These are phyloP conservation scores for Syncephalastrum monosporum DNA, from an alignment of 371 early-diverging fungal species.

Conservation along the genomic window DNA sequence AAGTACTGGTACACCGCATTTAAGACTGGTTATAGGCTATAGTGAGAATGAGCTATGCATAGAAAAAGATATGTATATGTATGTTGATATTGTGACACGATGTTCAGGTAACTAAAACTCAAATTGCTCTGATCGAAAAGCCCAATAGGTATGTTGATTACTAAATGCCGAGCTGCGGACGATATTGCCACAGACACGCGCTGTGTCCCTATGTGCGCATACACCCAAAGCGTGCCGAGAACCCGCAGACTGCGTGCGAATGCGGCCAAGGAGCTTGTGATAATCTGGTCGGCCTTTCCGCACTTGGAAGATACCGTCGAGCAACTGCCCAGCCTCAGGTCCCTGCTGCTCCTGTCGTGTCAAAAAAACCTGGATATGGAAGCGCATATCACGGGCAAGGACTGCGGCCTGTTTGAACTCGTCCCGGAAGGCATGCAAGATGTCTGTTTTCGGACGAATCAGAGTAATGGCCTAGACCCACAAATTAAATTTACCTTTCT, in stretches of 20 bases:
- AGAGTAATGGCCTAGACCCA: no score
- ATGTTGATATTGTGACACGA: not conserved
- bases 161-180: constrained; percentile 17
- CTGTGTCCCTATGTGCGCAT: constrained; percentile 34
- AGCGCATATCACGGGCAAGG: constrained; percentile 2
- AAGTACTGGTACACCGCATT: no score
- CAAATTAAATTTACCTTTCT: constrained; percentile 18
- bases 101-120: constrained; percentile 16
- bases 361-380: constrained; percentile 5
- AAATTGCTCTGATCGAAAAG: constrained; percentile 33
- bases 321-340: not conserved
- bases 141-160: constrained; percentile 26
- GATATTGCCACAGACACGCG: constrained; percentile 15
- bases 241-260: constrained; percentile 7
- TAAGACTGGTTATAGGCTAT: no score
- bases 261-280: constrained; percentile 7
- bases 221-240: constrained; percentile 24
- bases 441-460: constrained; percentile 3
- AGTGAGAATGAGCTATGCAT: no score
- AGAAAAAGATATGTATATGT: not conserved
- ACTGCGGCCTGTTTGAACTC: constrained; percentile 4
- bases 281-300: constrained; percentile 21
- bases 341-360: constrained; percentile 7
- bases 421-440: constrained; percentile 6
- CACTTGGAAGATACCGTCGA: constrained; percentile 1